These are phyloP conservation scores for Periconia sp. DNA, from an alignment of 2,329 filamentous ascomycete genomes.

Conservation along the genomic window DNA sequence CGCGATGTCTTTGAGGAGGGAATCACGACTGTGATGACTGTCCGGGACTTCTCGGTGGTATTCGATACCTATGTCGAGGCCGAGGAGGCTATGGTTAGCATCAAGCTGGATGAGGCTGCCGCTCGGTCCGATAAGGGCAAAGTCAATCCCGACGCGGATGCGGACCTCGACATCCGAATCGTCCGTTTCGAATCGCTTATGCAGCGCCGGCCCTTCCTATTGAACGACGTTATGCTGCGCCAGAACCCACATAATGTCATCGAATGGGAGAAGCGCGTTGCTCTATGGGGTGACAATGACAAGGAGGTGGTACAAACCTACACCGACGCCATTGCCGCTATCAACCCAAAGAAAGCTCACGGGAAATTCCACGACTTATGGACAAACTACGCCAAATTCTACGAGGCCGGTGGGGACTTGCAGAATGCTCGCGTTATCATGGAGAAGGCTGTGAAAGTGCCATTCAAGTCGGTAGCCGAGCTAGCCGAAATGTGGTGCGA, in stretches of 20 bases:
- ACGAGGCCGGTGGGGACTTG: slow-evolving; percentile 84
- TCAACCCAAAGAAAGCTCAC: slow-evolving; percentile 90
- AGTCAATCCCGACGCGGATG: slow-evolving; percentile 80
- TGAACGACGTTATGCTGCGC: slow-evolving; percentile 92
- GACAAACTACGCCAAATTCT: slow-evolving; percentile 96
- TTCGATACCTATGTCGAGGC: slow-evolving; percentile 98
- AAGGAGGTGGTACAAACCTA: slow-evolving; percentile 91
- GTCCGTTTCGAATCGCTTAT: slow-evolving; percentile 97
- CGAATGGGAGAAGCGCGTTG: slow-evolving; percentile 98
- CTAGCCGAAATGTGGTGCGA: slow-evolving; percentile 98
- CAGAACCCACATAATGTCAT: slow-evolving; percentile 96
- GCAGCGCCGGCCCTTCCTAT: slow-evolving; percentile 91
- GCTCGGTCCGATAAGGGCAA: slow-evolving; percentile 75
- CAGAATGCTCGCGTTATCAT: slow-evolving; percentile 87
- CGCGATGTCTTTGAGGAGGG: slow-evolving; percentile 95
- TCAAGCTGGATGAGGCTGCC: slow-evolving; percentile 86
- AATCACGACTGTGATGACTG: slow-evolving; percentile 97
- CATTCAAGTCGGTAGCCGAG: slow-evolving; percentile 96
- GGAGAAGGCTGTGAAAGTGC: slow-evolving; percentile 97
- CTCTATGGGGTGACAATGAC: slow-evolving; percentile 91
- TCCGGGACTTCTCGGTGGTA: slow-evolving; percentile 92
- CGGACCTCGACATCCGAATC: slow-evolving; percentile 95
- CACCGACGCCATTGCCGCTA: slow-evolving; percentile 87
- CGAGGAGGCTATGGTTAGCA: slow-evolving; percentile 91
- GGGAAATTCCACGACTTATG: slow-evolving; percentile 94